These are phyloP conservation scores for Zygnema circumcarinatum DNA, from an alignment of 139 green algal genomes.

Conservation along the genomic window DNA sequence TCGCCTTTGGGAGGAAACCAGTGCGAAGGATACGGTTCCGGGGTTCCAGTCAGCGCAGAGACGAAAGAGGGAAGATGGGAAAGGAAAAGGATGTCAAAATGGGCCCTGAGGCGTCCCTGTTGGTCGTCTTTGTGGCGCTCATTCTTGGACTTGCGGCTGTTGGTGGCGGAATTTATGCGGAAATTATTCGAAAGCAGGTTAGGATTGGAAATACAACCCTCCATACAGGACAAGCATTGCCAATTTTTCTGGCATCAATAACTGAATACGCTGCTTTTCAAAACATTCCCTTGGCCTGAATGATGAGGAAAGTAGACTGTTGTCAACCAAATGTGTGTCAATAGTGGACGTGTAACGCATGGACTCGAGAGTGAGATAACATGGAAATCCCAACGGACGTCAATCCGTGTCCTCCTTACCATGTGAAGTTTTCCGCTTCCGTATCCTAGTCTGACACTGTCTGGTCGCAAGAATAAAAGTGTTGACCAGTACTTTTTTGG, in stretches of 20 bases:
- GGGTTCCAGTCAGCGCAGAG: too few relatives aligned
- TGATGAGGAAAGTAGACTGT: too few relatives aligned
- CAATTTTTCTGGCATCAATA: not conserved
- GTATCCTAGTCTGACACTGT: not conserved
- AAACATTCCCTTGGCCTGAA: not conserved
- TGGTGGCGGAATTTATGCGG: not conserved
- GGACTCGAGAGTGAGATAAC: too few relatives aligned
- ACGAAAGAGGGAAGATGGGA: not conserved
- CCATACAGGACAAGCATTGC: not conserved
- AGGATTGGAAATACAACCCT: not conserved
- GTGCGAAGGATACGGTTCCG: too few relatives aligned
- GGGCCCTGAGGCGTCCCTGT: conserved; percentile 20
- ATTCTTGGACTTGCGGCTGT: not conserved
- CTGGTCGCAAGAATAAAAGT: too few relatives aligned
- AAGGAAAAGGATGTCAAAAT: conserved; percentile 11
- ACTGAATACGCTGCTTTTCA: not conserved
- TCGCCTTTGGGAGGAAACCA: too few relatives aligned
- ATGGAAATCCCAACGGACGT: too few relatives aligned
- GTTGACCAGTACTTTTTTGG: not conserved
- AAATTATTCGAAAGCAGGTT: not conserved
- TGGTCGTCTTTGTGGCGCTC: conserved; percentile 3
- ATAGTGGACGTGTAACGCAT: too few relatives aligned
- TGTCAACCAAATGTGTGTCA: too few relatives aligned
- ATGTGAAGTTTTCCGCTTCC: not conserved
- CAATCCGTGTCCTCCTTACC: not conserved